Evolutionary conservation across 2,329 filamentous ascomycete species (phyloP), one percentile per base, ranked within the genome.

Genomic region (Xylariaceae sp.): DNA sequence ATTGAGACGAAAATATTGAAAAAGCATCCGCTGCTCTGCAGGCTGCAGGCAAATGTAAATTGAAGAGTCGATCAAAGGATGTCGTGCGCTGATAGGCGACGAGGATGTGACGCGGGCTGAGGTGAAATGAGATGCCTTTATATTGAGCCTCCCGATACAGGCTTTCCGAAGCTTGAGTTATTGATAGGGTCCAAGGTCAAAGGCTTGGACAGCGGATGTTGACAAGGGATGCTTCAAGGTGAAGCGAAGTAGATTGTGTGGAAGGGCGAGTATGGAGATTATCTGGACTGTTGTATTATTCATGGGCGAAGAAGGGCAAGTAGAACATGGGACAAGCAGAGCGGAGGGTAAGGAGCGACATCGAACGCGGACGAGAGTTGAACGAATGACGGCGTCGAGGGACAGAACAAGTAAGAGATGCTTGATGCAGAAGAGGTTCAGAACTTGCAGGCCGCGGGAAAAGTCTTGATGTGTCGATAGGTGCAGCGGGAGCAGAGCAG

Each of bases 271-370:
- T 48, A 17, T 49, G 43, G 40, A 47, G 39, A 34, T 45, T 48
- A 39, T 17, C 17, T n/a, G 33, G 46, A 48, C 33, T 6, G 50
- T 50, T 16, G 50, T 45, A 48, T 41, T 40, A 36, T 31, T 38
- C 33, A 45, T 17, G 19, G 14, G 18, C 31, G 48, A 31, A 33
- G 34, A 50, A 19, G 43, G n/a, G 22, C 19, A 39, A 19, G 45
- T 7, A 22, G 48, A 14, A 48, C 42, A 36, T 34, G 14, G 19
- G 38, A 18, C 18, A 4, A 18, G 39, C 44, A 45, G 31, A 34
- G 18, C 22, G 22, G 22, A 28, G 22, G 22, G 22, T 28, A 28
- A 16, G n/a, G 16, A 19, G 14, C 10, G 42, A 45, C 9, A 14
- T n/a, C 31, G 16, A 19, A 46, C 39, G 28, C 22, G 45, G 42